phyloP scores from a whole-genome alignment of 805 yeast species.

The Priceomyces medius region DNA sequence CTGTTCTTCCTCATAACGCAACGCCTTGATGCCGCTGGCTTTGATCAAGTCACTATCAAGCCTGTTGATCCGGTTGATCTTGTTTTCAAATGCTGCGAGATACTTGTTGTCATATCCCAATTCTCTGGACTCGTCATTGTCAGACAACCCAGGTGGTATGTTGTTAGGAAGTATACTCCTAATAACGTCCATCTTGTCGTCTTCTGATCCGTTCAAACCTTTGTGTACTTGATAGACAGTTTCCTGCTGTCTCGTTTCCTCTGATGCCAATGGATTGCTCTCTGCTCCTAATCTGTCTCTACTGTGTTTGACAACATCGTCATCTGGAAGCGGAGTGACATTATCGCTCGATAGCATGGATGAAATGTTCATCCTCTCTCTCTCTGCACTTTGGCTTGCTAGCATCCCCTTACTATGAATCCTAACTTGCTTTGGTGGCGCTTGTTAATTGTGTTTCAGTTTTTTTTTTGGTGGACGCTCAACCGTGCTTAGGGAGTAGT shows the following conservation, averaged over 20 bases:
- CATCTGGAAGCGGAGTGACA: constrained; percentile 9
- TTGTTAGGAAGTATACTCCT: constrained; percentile 7
- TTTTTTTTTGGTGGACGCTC: constrained; percentile 9
- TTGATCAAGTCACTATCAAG: constrained; percentile 12
- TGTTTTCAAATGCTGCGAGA: constrained; percentile 11
- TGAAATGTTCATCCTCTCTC: constrained; percentile 29
- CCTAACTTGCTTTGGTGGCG: constrained; percentile 3
- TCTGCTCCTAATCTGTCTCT: neutral
- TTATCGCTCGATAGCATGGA: constrained; percentile 34
- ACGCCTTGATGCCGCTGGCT: constrained; percentile 14
- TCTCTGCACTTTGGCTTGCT: constrained; percentile 4
- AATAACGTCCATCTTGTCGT: constrained; percentile 2
- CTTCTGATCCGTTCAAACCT: constrained; percentile 1
- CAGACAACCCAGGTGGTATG: neutral
- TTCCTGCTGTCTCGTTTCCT: neutral
- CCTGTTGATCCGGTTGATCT: constrained; percentile 10
- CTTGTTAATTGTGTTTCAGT: constrained; percentile 2
- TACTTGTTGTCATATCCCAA: constrained; percentile 4
- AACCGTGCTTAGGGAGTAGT: constrained; percentile 8
- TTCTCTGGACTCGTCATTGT: constrained; percentile 7
- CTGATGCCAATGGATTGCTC: neutral
- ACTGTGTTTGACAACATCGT: neutral
- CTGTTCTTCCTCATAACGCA: constrained; percentile 18
- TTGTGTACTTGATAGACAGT: neutral
- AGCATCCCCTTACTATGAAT: neutral